Conservation (phyloP, 495 filamentous ascomycete genomes). For the Usnea hakonensis region DNA sequence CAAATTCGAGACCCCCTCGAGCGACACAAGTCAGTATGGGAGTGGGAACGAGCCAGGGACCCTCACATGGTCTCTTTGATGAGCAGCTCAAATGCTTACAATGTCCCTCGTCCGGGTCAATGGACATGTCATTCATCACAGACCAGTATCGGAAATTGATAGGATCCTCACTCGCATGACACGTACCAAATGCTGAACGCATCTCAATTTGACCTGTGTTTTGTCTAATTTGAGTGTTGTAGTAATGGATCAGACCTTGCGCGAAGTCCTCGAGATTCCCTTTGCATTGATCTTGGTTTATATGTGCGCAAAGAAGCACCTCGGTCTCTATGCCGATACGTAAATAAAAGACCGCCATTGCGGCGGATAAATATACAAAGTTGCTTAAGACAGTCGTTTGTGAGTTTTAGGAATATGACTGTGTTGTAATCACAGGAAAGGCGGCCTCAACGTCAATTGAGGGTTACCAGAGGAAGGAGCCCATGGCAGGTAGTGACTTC, state of each 20-base stretch:
- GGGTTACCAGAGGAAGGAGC: no score
- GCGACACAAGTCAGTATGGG: neutral
- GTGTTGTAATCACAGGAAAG: no score
- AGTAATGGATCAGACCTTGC: neutral
- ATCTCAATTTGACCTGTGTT: neutral
- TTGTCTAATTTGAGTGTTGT: neutral
- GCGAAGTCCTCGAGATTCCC: neutral
- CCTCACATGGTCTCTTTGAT: neutral
- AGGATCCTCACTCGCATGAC: neutral
- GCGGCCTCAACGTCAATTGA: no score
- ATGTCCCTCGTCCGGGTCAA: neutral
- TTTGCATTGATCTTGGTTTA: neutral
- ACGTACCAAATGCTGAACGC: neutral
- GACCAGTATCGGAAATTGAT: neutral
- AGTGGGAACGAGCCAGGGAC: neutral
- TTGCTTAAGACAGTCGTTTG: no score
- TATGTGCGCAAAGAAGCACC: neutral
- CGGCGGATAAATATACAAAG: no score
- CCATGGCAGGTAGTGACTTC: no score
- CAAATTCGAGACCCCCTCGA: neutral
- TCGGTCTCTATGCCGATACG: neutral
- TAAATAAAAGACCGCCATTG: neutral
- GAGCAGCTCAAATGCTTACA: neutral
- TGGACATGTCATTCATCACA: neutral
- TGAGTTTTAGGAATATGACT: no score